Percentiles rank a stretch among this genome's conserved stretches.
Conservation (phyloP, 2,329 filamentous ascomycete species). For the Nemania bipapillata region DNA sequence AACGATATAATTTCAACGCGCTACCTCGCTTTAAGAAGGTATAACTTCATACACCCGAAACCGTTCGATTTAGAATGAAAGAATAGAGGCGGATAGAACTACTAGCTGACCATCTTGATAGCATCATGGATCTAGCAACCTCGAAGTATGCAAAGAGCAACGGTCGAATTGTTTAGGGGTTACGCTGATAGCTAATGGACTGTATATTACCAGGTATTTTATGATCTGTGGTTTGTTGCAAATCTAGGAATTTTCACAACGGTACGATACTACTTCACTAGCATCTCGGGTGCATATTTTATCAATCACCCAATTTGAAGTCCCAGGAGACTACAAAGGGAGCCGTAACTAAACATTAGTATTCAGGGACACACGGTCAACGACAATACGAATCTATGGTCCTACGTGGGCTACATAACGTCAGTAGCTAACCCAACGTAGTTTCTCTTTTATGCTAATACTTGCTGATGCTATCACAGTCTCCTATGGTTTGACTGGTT, state of each 20-base stretch:
- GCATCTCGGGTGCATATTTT: too few relatives aligned
- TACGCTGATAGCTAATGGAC: background rate
- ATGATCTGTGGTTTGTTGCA: conserved; percentile 70
- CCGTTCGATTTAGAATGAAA: background rate
- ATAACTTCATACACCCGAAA: background rate
- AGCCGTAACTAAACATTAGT: conserved; percentile 26
- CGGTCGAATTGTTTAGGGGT: background rate
- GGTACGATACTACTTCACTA: conserved; percentile 40
- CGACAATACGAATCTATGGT: conserved; percentile 35
- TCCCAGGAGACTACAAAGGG: background rate
- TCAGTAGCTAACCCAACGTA: conserved; percentile 13
- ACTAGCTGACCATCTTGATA: background rate
- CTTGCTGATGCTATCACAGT: conserved; percentile 31
- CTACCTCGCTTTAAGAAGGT: conserved; percentile 8
- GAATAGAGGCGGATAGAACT: background rate
- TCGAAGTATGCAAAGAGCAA: background rate
- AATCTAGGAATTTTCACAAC: conserved; percentile 70
- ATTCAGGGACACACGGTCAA: conserved; percentile 40
- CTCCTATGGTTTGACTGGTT: conserved; percentile 74
- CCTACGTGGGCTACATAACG: conserved; percentile 65
- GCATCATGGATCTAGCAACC: background rate
- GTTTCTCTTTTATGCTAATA: conserved; percentile 38
- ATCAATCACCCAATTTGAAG: too few relatives aligned
- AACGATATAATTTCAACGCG: background rate
- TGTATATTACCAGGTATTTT: conserved; percentile 57